A percentile compares a stretch with the other conserved stretches of the same genome.
Conservation (phyloP, 2,329 filamentous ascomycete genomes). For the Stagonosporopsis cucurbitacearum region DNA sequence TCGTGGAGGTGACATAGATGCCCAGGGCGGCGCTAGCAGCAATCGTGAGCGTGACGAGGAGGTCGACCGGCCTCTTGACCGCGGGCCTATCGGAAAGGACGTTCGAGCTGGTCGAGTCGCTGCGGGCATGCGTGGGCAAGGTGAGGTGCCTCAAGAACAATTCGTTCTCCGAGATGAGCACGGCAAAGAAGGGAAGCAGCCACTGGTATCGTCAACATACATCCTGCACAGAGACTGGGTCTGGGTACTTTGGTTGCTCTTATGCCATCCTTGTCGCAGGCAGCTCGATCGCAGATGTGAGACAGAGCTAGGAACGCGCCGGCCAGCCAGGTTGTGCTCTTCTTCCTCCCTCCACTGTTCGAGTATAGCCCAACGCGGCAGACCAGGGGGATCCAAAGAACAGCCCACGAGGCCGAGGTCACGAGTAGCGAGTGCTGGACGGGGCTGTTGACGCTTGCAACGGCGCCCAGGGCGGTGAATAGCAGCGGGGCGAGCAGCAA, state of each 20-base stretch:
- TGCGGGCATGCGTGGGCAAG: conserved; percentile 31
- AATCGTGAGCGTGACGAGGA: conserved; percentile 44
- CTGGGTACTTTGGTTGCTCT: conserved; percentile 54
- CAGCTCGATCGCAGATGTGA: conserved; percentile 53
- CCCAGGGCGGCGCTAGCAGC: conserved; percentile 48
- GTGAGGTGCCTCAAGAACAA: conserved; percentile 31
- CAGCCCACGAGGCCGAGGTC: conserved; percentile 52
- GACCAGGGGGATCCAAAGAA: conserved; percentile 47
- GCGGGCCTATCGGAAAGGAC: conserved; percentile 22
- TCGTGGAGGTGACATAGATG: conserved; percentile 43
- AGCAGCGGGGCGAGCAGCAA: conserved; percentile 43
- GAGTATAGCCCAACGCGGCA: conserved; percentile 43
- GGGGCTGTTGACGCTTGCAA: conserved; percentile 45
- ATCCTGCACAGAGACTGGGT: no score
- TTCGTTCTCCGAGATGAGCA: conserved; percentile 40
- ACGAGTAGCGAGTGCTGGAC: conserved; percentile 52
- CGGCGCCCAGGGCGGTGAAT: conserved; percentile 44
- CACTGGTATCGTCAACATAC: conserved; percentile 33
- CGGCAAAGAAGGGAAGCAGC: conserved; percentile 43
- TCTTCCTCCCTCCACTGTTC: conserved; percentile 31
- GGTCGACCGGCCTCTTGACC: conserved; percentile 30
- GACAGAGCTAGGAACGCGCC: conserved; percentile 53
- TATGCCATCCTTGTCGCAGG: conserved; percentile 53
- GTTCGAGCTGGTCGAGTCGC: conserved; percentile 30
- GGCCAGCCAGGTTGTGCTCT: conserved; percentile 48